phyloP scores from a whole-genome alignment of 2,329 filamentous ascomycete species.

The Sporothrix schenckii region DNA sequence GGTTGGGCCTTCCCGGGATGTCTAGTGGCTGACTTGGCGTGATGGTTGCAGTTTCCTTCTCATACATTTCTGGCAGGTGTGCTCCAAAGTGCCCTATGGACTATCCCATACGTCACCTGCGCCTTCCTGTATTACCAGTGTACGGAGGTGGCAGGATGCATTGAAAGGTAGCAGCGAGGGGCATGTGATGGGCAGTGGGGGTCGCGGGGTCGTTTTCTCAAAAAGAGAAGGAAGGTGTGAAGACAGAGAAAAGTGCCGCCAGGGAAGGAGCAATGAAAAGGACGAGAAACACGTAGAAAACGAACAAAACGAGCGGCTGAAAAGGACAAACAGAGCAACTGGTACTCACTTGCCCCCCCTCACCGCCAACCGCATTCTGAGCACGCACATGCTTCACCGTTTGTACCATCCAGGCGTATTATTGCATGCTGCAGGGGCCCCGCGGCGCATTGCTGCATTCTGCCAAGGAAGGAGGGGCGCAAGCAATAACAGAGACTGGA shows the following conservation, averaged over 20 bases:
- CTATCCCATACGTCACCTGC: background rate
- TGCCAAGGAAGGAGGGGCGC: conserved; percentile 13
- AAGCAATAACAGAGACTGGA: background rate
- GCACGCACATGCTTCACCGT: background rate
- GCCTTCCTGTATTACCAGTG: background rate
- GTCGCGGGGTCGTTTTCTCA: background rate
- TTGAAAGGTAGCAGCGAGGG: conserved; percentile 4
- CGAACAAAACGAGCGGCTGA: background rate
- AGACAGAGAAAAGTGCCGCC: background rate
- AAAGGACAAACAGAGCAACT: background rate
- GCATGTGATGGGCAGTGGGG: conserved; percentile 1
- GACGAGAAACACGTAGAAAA: background rate
- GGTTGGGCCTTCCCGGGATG: background rate
- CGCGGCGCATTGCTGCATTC: background rate
- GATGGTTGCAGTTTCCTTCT: conserved; percentile 3
- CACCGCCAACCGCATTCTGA: conserved; percentile 4
- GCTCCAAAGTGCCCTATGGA: background rate
- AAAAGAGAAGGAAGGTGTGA: background rate
- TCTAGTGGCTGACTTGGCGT: background rate
- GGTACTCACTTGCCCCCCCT: background rate
- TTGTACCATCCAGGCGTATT: background rate
- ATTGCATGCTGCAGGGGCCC: conserved; percentile 17
- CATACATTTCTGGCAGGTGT: conserved; percentile 14
- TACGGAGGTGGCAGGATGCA: background rate
- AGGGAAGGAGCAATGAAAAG: background rate